These are phyloP conservation scores for Bipolaris sorokiniana DNA, from an alignment of 2,329 filamentous ascomycete genomes.

Conservation along the genomic window DNA sequence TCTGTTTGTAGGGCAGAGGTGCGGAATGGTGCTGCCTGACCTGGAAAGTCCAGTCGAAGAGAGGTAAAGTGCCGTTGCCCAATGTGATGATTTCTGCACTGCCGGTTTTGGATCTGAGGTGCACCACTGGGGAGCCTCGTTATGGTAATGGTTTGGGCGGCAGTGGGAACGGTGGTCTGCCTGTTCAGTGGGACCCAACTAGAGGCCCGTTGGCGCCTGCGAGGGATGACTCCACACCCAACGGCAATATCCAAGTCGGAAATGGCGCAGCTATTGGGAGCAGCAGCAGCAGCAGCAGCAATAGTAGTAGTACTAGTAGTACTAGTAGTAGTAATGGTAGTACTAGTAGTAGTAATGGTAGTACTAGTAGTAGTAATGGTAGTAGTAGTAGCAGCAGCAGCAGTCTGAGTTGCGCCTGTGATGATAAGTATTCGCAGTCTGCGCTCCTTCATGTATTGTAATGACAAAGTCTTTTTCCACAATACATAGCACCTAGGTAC, in stretches of 20 bases:
- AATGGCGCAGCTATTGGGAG: slow-evolving; percentile 16
- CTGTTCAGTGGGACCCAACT: slow-evolving; percentile 13
- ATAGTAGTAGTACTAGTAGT: no score
- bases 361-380: no score
- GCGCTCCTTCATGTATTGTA: slow-evolving; percentile 4
- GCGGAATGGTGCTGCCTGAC: not conserved
- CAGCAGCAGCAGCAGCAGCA: not conserved
- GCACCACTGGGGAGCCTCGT: not conserved
- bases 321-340: not conserved
- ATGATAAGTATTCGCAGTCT: slow-evolving; percentile 2
- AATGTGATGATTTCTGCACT: not conserved
- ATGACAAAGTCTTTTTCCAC: slow-evolving; percentile 7
- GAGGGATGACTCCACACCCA: slow-evolving; percentile 15
- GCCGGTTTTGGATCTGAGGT: not conserved
- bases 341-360: no score
- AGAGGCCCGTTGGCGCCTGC: slow-evolving; percentile 9
- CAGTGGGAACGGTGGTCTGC: slow-evolving; percentile 8
- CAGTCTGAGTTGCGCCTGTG: not conserved
- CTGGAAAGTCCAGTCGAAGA: not conserved
- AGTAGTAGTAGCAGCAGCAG: slow-evolving; percentile 7
- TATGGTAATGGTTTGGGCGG: slow-evolving; percentile 5
- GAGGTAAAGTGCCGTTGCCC: not conserved
- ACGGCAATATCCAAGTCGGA: not conserved
- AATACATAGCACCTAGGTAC: slow-evolving; percentile 10
- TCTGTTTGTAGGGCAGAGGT: not conserved